Evolutionary conservation across 2,329 filamentous ascomycete genomes (phyloP), one percentile per base, ranked within the genome.

Genomic region (Cladobotryum mycophilum): DNA sequence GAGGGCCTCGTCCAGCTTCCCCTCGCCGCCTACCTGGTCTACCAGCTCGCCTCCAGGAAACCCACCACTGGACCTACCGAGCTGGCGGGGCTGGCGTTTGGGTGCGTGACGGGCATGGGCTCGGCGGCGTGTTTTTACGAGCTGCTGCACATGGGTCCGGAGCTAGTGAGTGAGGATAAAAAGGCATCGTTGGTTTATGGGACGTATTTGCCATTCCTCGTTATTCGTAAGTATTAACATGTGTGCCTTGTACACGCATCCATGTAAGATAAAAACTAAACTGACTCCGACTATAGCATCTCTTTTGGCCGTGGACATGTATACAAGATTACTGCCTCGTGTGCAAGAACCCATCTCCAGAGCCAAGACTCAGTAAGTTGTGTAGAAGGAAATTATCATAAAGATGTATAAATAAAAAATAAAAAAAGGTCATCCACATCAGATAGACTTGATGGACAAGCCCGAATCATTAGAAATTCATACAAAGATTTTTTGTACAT

Each of bases 301-400:
- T 0, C 12, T 79, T 1, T 68, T 82, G 63, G 75, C 72, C 9
- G 56, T 71, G 18, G 79, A 82, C 56, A 82, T 82, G 79, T 79
- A 74, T 45, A 45, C 60, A 35, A 70, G 80, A n/a, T 64, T 82
- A 1, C 59, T 78, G 8, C 64, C 57, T 6, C 73, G 79, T 8
- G 62, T 76, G 13, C 63, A 67, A 35, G 56, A 52, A 5, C 55
- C 50, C 0, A 59, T 65, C 4, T 52, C 40, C 34, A 67, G 61
- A 51, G 69, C 72, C 58, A 80, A 79, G 64, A 62, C 49, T 15
- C 52, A 37, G 44, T 53, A 20, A 51, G 18, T 37, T 15, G n/a
- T 3, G 7, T 44, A 43, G 9, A 22, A 3, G 22, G 7, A 17
- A n/a, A 38, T 22, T n/a, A 4, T 15, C 5, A 51, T 38, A 40